phyloP scores from a whole-genome alignment of 176 grass and related monocot genomes.

The Bothriochloa decipiens region DNA sequence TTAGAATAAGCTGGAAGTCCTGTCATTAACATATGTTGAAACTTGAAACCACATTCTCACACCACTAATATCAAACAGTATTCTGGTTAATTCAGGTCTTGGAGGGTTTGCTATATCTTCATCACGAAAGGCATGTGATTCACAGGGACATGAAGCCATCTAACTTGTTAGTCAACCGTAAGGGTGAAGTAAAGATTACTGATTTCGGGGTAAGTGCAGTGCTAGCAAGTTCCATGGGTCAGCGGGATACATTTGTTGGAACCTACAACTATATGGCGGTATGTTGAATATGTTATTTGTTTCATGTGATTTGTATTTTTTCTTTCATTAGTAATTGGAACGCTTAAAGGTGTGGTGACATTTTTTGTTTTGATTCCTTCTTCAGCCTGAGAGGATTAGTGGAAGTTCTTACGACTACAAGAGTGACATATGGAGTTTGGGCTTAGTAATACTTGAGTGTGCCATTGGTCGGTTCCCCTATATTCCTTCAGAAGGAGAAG shows the following conservation, averaged over 20 bases:
- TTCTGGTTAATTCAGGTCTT: constrained; percentile 67
- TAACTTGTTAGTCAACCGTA: constrained; percentile 90
- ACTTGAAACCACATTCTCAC: constrained; percentile 14
- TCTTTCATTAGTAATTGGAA: background rate
- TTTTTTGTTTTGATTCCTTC: constrained; percentile 39
- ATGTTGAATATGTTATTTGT: constrained; percentile 45
- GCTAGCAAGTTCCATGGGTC: constrained; percentile 88
- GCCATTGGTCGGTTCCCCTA: constrained; percentile 89
- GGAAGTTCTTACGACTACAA: constrained; percentile 96
- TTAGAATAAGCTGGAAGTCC: constrained; percentile 10
- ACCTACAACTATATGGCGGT: constrained; percentile 99
- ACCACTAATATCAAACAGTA: constrained; percentile 14
- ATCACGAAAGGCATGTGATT: constrained; percentile 96
- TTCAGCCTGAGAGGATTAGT: constrained; percentile 87
- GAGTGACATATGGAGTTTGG: constrained; percentile 98
- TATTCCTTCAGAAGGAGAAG: constrained; percentile 78
- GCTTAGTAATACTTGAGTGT: constrained; percentile 93
- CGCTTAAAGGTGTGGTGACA: constrained; percentile 35
- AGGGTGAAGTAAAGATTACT: constrained; percentile 96
- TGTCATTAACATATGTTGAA: background rate
- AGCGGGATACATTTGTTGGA: constrained; percentile 95
- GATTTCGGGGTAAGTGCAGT: constrained; percentile 95
- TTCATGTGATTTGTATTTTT: constrained; percentile 21
- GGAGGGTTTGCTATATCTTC: constrained; percentile 89
- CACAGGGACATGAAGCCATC: constrained; percentile 97